Percentiles rank a stretch among this genome's conserved stretches.
These are phyloP conservation scores for Sextonia rubra DNA, from an alignment of 164 flowering plant genomes.

Conservation along the genomic window DNA sequence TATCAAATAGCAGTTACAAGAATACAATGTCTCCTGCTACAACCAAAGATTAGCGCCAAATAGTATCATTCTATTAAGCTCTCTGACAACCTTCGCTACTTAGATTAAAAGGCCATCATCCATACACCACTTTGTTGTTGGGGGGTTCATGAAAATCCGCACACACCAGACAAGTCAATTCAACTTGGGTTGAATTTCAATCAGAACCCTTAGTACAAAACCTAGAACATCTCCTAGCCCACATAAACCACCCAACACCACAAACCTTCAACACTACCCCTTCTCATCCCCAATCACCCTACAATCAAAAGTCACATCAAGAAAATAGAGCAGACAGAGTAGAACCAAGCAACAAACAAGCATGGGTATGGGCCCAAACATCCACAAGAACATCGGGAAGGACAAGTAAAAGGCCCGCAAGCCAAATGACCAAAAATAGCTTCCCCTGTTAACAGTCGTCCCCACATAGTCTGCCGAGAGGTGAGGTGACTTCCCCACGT, in stretches of 20 bases:
- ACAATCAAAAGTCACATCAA: conserved; percentile 44
- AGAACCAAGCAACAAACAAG: conserved; percentile 43
- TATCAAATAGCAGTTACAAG: too few relatives aligned
- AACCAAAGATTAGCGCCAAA: background rate
- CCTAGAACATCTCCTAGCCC: background rate
- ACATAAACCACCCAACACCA: background rate
- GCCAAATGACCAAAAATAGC: conserved; percentile 85
- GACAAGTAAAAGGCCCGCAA: conserved; percentile 79
- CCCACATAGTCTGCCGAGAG: conserved; percentile 57
- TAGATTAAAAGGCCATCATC: too few relatives aligned
- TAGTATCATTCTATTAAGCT: background rate
- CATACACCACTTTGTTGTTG: too few relatives aligned
- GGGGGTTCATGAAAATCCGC: background rate
- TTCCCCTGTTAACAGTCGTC: conserved; percentile 50
- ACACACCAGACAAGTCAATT: background rate
- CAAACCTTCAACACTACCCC: conserved; percentile 1
- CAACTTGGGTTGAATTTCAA: conserved; percentile 5
- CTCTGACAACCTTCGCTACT: background rate
- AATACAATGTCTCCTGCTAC: background rate
- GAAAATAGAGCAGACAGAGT: conserved; percentile 53
- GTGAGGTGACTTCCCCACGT: conserved; percentile 37
- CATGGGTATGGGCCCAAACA: conserved; percentile 90
- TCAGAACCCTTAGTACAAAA: background rate
- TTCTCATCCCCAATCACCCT: conserved; percentile 17
- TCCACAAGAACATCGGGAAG: conserved; percentile 78